Evolutionary conservation across 2,329 filamentous ascomycete species (phyloP), one percentile per base, ranked within the genome.

Genomic region (Botryotinia convoluta): DNA sequence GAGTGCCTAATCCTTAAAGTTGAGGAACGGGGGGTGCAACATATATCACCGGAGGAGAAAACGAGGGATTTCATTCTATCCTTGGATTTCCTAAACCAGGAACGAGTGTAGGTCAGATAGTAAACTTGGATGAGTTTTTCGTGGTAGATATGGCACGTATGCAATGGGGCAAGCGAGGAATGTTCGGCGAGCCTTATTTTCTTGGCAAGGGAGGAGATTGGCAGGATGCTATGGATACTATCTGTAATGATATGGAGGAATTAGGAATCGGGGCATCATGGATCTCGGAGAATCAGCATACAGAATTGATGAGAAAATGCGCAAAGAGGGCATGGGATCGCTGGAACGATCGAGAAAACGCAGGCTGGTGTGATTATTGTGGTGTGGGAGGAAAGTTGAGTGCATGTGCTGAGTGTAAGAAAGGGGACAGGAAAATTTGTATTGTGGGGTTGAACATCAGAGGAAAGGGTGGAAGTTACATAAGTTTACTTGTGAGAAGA

Each of bases 131-230:
- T 54, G 12, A n/a, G 2, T 16, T 54, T 16, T 16, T 16, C 48
- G 48, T 54, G 10, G 26, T 54, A n/a, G 48, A 54, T n/a, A 54
- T n/a, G 26, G n/a, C 48, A 26, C 48, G 67, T 5, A 61, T 69
- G 54, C 73, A 74, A 37, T 74, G 57, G 8, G 71, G 54, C 5
- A 68, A 71, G 32, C 32, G n/a, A 18, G 71, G 61, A 35, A 37
- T n/a, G 4, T 48, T 51, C 54, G 62, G 54, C 5, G 67, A 73
- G 35, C 29, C 29, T 2, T 74, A 74, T 29, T 74, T 37, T 35
- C 51, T 70, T 1, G 48, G 65, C 10, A 35, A 29, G 22, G 20
- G 57, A 12, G 51, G 39, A 5, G 64, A 48, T 4, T 71, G 44
- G 26, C 6, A n/a, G 22, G 20, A 44, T 18, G 12, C 10, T 12